Evolutionary conservation across 352 stramenopile species (phyloP).

Genomic region (Pythium aristosporum): DNA sequence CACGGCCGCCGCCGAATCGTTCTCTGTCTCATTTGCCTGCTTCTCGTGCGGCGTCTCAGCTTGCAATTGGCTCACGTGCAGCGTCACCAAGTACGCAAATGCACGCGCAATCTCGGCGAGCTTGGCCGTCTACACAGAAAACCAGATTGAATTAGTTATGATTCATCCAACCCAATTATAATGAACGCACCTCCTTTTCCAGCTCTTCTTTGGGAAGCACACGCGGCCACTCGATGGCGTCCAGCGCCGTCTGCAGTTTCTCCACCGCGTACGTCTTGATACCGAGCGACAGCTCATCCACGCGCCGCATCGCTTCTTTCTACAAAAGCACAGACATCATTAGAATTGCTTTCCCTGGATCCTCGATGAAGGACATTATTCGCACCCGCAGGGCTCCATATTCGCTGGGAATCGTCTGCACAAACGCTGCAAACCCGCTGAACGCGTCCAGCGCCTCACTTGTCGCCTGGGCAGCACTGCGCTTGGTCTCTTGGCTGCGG

Average conservation of each 20-base stretch:
- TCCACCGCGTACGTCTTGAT: conserved; percentile 52
- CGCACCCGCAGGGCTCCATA: conserved; percentile 35
- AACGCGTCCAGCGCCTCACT: conserved; percentile 47
- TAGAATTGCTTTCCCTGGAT: not conserved
- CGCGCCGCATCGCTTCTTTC: conserved; percentile 41
- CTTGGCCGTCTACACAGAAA: conserved; percentile 17
- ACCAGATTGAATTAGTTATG: too few relatives aligned
- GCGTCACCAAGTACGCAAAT: conserved; percentile 54
- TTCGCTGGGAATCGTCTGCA: conserved; percentile 37
- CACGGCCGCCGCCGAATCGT: not conserved
- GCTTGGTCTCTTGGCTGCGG: conserved; percentile 44
- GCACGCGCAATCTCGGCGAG: conserved; percentile 33
- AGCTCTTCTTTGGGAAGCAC: conserved; percentile 36
- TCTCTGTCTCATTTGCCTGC: not conserved
- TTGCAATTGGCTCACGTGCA: conserved; percentile 54
- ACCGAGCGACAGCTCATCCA: conserved; percentile 45
- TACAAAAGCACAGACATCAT: conserved; percentile 13
- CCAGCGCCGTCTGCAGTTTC: conserved; percentile 49
- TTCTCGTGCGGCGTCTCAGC: conserved; percentile 1
- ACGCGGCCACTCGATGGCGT: conserved; percentile 49
- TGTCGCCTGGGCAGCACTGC: conserved; percentile 40
- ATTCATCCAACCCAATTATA: too few relatives aligned
- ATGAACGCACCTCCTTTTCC: conserved; percentile 24
- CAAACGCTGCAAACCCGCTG: conserved; percentile 35
- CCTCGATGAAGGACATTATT: not conserved